Percentiles rank a stretch among this genome's conserved stretches.
Evolutionary conservation across 805 yeast genomes (phyloP).

Genomic region (Yamadazyma sp.): DNA sequence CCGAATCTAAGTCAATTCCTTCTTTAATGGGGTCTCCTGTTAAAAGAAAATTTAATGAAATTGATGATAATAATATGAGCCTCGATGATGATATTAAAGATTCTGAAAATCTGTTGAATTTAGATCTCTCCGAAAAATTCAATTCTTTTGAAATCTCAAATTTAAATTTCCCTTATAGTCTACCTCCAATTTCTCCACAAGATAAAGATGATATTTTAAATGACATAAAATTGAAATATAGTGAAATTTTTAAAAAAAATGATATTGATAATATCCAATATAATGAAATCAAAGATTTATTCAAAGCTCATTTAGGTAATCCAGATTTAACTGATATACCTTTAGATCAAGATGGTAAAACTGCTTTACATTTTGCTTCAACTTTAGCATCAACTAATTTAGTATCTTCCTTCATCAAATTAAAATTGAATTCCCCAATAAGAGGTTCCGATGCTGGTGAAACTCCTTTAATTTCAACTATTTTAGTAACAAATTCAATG

Average conservation of each 20-base stretch:
- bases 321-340: slow-evolving; percentile 27
- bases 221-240: slow-evolving; percentile 30
- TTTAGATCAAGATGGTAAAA: slow-evolving; percentile 37
- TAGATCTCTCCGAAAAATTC: slow-evolving; percentile 7
- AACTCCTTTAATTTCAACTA: slow-evolving; percentile 60
- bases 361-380: slow-evolving; percentile 43
- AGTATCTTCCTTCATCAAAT: slow-evolving; percentile 31
- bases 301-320: slow-evolving; percentile 16
- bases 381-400: slow-evolving; percentile 36
- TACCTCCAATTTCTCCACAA: slow-evolving; percentile 26
- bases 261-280: slow-evolving; percentile 20
- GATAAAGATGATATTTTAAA: slow-evolving; percentile 24
- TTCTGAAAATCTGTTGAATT: background rate
- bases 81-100: slow-evolving; percentile 7
- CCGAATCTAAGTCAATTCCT: background rate
- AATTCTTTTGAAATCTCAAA: slow-evolving; percentile 26
- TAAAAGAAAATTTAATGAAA: slow-evolving; percentile 3
- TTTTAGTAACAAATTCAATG: slow-evolving; percentile 77
- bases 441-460: slow-evolving; percentile 40
- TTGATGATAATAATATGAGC: slow-evolving; percentile 7
- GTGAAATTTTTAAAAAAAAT: slow-evolving; percentile 32
- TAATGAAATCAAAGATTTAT: slow-evolving; percentile 23
- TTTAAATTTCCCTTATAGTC: slow-evolving; percentile 33
- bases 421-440: slow-evolving; percentile 35
- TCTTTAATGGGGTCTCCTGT: background rate